Evolutionary conservation across 1,139 yeast species (phyloP), one percentile per base, ranked within the genome.

Genomic region (Suhomyces ambrosiae): DNA sequence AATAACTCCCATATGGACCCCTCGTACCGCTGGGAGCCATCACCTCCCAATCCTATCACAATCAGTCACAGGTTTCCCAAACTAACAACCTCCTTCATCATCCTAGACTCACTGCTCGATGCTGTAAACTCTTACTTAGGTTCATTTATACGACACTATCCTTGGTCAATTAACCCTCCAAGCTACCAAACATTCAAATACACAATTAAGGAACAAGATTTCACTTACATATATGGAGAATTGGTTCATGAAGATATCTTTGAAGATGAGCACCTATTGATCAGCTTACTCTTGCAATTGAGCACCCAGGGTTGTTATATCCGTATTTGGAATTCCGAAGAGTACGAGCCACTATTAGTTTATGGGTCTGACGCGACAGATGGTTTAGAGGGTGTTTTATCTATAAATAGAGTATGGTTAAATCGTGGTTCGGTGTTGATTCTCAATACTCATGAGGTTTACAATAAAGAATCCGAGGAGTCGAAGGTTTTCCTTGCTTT

Each of bases 321-420:
- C 7, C 78, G 74, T 37, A 46, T 76, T 1, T 63, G 67, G 46
- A 86, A 81, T 50, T 69, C 74, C 1, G 35, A 38, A 12, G 82
- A 76, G 33, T 78, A 79, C 3, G 88, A 82, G 43, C 72, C 77
- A 32, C 38, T 82, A 4, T 53, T 82, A 35, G 69, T 76, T 8
- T 29, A 30, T 19, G 79, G 76, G 40, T 31, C 38, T 10, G 22
- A 31, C 3, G 66, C 74, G 3, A 64, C 72, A 25, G 72, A 74
- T 9, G 63, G 60, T 1, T 46, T 76, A 7, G 58, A 57, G 8
- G 77, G 78, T 0, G 60, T 53, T 4, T 55, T 56, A 22, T 60
- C 75, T 0, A 48, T 54, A 7, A 40, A 76, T 44, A 54, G 82
- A 36, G 59, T 65, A 0, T 74, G 80, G 79, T 44, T 74, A 10